These are phyloP conservation scores for Sugiyamaella mastotermitis DNA, from an alignment of 805 yeast genomes.

Conservation along the genomic window DNA sequence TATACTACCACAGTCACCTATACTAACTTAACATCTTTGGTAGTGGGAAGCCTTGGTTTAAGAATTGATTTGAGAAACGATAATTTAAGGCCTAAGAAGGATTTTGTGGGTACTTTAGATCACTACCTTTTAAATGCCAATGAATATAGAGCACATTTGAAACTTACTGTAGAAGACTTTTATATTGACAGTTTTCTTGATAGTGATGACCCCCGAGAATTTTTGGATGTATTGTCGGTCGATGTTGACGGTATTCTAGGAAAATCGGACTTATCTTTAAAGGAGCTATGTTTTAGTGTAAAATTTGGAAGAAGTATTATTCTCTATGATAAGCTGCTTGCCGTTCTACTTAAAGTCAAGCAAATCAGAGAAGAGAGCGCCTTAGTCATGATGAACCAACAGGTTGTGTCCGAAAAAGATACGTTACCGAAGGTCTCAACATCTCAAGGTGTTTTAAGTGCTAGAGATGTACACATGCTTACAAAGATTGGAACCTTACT, in stretches of 20 bases:
- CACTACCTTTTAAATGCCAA: conserved; percentile 21
- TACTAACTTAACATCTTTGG: conserved; percentile 23
- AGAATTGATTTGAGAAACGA: conserved; percentile 27
- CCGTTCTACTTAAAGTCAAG: conserved; percentile 16
- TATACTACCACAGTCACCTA: conserved; percentile 23
- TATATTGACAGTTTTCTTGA: conserved; percentile 25
- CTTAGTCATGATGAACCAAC: not conserved
- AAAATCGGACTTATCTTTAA: conserved; percentile 24
- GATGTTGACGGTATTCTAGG: conserved; percentile 30
- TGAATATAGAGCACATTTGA: conserved; percentile 27
- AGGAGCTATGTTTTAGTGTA: conserved; percentile 27
- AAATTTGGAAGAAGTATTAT: conserved; percentile 26
- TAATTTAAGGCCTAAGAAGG: conserved; percentile 18
- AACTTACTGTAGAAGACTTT: conserved; percentile 25
- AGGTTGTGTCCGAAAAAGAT: too few species aligned
- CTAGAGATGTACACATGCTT: conserved; percentile 17
- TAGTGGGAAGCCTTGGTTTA: conserved; percentile 25
- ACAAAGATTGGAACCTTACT: conserved; percentile 24
- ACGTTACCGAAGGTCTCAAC: not conserved
- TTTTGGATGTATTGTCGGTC: conserved; percentile 25
- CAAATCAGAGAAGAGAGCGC: conserved; percentile 13
- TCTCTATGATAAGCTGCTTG: conserved; percentile 18
- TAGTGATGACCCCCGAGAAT: conserved; percentile 29
- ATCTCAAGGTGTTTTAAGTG: conserved; percentile 14
- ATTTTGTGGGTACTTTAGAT: conserved; percentile 33